Evolutionary conservation across 2,329 filamentous ascomycete species (phyloP).

Genomic region (Pseudogymnoascus sp.): DNA sequence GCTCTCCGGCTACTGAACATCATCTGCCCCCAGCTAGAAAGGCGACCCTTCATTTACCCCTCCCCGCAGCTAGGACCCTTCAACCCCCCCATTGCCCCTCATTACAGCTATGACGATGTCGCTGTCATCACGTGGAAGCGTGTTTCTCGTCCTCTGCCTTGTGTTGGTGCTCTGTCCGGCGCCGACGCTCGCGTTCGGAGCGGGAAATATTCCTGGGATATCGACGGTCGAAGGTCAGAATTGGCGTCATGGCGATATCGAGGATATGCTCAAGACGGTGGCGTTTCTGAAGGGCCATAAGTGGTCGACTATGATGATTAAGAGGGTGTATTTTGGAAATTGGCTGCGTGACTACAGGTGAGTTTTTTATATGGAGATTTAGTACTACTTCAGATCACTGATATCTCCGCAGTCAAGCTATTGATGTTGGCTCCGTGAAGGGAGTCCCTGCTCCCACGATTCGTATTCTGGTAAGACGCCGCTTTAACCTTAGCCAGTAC

Average conservation of each 20-base stretch:
- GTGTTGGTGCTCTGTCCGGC: slow-evolving; percentile 49
- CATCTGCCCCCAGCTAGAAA: not conserved
- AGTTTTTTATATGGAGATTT: not conserved
- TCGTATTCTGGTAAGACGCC: slow-evolving; percentile 51
- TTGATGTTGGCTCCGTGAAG: slow-evolving; percentile 74
- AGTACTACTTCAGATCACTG: not conserved
- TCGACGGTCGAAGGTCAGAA: slow-evolving; percentile 42
- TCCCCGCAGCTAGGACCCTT: not conserved
- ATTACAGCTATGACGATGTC: slow-evolving; percentile 1
- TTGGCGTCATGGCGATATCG: slow-evolving; percentile 49
- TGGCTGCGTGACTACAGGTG: slow-evolving; percentile 68
- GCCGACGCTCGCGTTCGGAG: slow-evolving; percentile 54
- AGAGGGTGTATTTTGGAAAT: slow-evolving; percentile 77
- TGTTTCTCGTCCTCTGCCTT: slow-evolving; percentile 43
- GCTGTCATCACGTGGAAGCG: slow-evolving; percentile 15
- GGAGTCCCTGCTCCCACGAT: slow-evolving; percentile 71
- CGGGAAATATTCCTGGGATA: slow-evolving; percentile 63
- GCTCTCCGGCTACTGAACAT: not conserved
- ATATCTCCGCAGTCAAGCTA: slow-evolving; percentile 51
- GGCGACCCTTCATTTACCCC: not conserved
- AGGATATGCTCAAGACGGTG: slow-evolving; percentile 71
- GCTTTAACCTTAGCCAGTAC: not conserved
- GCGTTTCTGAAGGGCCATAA: slow-evolving; percentile 74
- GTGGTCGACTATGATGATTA: slow-evolving; percentile 72
- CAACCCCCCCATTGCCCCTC: not conserved